phyloP scores from a whole-genome alignment of 2,329 filamentous ascomycete genomes.

The Penicillium sp. region DNA sequence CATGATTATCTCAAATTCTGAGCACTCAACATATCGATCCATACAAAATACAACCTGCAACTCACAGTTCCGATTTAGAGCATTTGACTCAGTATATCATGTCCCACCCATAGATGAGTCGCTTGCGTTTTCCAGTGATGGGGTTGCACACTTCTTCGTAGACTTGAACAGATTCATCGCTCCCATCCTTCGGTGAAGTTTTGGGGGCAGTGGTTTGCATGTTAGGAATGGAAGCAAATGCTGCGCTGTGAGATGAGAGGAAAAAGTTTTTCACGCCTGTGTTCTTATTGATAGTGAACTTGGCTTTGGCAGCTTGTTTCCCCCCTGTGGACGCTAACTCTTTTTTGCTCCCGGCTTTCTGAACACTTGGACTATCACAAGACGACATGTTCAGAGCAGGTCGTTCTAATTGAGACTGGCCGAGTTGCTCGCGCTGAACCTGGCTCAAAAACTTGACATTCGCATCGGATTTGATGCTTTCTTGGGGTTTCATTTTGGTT shows the following conservation, averaged over 20 bases:
- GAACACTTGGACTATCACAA: not conserved
- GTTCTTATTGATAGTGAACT: not conserved
- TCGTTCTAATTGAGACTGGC: not conserved
- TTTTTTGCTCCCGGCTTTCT: not conserved
- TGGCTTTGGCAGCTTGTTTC: not conserved
- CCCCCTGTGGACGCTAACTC: not conserved
- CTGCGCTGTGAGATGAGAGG: not conserved
- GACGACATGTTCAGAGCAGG: constrained; percentile 2
- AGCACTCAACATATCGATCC: not conserved
- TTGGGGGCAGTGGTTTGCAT: not conserved
- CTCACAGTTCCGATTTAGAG: not conserved
- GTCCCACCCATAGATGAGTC: constrained; percentile 3
- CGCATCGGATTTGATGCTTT: not conserved
- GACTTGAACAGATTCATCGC: not conserved
- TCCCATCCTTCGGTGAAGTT: not conserved
- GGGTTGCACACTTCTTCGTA: constrained; percentile 12
- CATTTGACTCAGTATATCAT: not conserved
- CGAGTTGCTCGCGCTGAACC: not conserved
- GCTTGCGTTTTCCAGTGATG: constrained; percentile 8
- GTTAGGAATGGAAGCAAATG: not conserved
- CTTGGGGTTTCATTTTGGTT: not conserved
- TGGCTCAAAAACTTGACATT: constrained; percentile 6
- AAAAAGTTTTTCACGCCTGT: not conserved
- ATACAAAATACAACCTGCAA: not conserved
- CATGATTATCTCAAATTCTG: not conserved